Percentiles rank a stretch among this genome's conserved stretches.
Conservation (phyloP, 108 stramenopile species). For the Cyclotella choctawhatcheeana region DNA sequence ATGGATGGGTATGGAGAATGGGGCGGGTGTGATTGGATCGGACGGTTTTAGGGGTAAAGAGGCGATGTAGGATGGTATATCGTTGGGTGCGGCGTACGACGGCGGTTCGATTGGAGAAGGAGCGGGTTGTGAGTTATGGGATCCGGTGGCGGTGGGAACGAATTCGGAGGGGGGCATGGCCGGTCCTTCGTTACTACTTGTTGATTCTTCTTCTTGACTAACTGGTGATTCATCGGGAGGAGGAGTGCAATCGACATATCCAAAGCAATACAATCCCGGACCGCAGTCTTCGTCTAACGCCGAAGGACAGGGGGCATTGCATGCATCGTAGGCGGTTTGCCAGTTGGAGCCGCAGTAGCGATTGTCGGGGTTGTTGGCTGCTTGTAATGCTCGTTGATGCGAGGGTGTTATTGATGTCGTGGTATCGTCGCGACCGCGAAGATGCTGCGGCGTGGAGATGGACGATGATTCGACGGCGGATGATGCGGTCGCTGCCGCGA, state of each 20-base stretch:
- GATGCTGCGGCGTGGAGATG: not conserved
- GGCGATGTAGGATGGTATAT: conserved; percentile 4
- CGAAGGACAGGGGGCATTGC: conserved; percentile 28
- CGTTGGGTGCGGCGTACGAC: conserved; percentile 4
- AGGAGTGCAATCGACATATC: conserved; percentile 38
- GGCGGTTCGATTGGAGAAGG: not conserved
- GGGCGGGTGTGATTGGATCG: conserved; percentile 19
- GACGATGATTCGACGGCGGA: not conserved
- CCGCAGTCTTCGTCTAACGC: conserved; percentile 45
- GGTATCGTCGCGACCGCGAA: not conserved
- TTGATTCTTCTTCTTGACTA: too few species aligned
- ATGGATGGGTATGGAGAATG: conserved; percentile 30
- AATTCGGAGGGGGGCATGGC: conserved; percentile 1
- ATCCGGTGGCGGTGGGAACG: conserved; percentile 1
- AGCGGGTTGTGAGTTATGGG: not conserved
- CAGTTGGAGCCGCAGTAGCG: conserved; percentile 45
- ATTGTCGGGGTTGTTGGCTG: conserved; percentile 6
- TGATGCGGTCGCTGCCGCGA: too few species aligned
- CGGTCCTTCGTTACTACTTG: not conserved
- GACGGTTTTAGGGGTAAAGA: not conserved
- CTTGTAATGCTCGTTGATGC: conserved; percentile 11
- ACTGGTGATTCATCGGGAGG: too few species aligned
- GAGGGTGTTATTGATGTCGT: not conserved
- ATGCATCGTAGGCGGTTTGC: conserved; percentile 37
- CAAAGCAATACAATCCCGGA: conserved; percentile 41